Percentiles rank a stretch among this genome's conserved stretches.
phyloP scores from a whole-genome alignment of 2,329 filamentous ascomycete genomes.

The Ceratocystis ficicola region DNA sequence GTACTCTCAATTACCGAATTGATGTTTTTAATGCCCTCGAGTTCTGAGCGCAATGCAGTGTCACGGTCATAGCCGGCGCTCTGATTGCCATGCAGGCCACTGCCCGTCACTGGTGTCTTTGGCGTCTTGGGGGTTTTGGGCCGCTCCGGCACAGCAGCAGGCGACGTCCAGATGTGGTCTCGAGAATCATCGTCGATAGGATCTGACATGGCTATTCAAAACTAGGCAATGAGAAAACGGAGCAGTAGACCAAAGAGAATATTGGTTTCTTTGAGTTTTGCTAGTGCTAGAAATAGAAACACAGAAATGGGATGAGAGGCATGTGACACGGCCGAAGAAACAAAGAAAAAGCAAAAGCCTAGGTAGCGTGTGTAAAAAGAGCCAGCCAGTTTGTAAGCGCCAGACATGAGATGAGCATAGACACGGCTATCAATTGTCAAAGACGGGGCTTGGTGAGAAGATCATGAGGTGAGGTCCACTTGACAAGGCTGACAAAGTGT shows the following conservation, averaged over 20 bases:
- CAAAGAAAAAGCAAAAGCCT: not conserved
- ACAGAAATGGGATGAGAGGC: not conserved
- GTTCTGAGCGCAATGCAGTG: slow-evolving; percentile 60
- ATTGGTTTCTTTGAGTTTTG: too few species aligned
- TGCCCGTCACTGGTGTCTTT: slow-evolving; percentile 34
- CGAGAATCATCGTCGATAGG: slow-evolving; percentile 37
- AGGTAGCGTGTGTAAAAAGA: not conserved
- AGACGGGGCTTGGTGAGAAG: not conserved
- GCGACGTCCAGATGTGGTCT: slow-evolving; percentile 36
- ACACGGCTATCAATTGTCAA: not conserved
- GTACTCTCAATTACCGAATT: slow-evolving; percentile 79
- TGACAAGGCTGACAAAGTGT: slow-evolving; percentile 3
- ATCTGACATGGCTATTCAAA: slow-evolving; percentile 32
- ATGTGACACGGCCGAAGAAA: not conserved
- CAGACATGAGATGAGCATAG: not conserved
- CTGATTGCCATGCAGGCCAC: slow-evolving; percentile 29
- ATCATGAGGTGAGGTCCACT: not conserved
- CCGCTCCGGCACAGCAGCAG: slow-evolving; percentile 29
- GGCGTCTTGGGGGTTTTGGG: slow-evolving; percentile 39
- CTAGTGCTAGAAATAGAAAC: not conserved
- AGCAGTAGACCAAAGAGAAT: too few species aligned
- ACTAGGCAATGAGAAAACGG: not conserved
- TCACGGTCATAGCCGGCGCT: slow-evolving; percentile 38
- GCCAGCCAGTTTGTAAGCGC: not conserved
- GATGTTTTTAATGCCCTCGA: slow-evolving; percentile 72